phyloP scores from a whole-genome alignment of 2,329 filamentous ascomycete genomes.

The Mycocentrospora acerina region DNA sequence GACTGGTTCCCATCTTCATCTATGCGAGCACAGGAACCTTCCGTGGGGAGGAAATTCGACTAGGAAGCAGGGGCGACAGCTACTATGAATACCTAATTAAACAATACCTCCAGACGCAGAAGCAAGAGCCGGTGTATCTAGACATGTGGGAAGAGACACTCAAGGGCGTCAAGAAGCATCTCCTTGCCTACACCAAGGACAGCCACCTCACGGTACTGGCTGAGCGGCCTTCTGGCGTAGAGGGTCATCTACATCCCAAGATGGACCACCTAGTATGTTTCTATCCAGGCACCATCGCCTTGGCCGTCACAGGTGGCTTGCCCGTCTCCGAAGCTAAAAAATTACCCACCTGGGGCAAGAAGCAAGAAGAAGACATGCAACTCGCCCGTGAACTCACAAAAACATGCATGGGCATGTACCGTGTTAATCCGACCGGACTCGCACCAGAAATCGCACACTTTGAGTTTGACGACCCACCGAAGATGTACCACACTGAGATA shows the following conservation, averaged over 20 bases:
- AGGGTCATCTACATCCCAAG: constrained; percentile 70
- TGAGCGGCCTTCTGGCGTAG: constrained; percentile 76
- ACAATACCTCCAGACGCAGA: constrained; percentile 91
- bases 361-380: constrained; percentile 82
- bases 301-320: constrained; percentile 79
- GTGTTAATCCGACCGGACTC: constrained; percentile 84
- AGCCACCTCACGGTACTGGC: constrained; percentile 85
- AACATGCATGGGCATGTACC: constrained; percentile 98
- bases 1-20: constrained; percentile 89
- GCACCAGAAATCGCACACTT: constrained; percentile 95
- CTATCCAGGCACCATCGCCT: constrained; percentile 91
- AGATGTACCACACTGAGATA: constrained; percentile 53
- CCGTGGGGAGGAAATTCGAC: constrained; percentile 78
- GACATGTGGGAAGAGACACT: constrained; percentile 93
- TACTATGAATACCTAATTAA: constrained; percentile 99
- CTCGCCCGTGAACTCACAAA: constrained; percentile 90
- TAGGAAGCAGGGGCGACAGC: constrained; percentile 92
- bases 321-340: constrained; percentile 75
- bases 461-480: constrained; percentile 68
- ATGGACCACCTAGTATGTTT: constrained; percentile 99
- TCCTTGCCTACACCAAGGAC: constrained; percentile 83
- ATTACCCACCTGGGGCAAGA: constrained; percentile 67
- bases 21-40: constrained; percentile 78
- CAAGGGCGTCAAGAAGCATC: constrained; percentile 82
- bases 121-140: constrained; percentile 80